Conservation (phyloP, 306 rosid species). For the Erythrophleum fordii region DNA sequence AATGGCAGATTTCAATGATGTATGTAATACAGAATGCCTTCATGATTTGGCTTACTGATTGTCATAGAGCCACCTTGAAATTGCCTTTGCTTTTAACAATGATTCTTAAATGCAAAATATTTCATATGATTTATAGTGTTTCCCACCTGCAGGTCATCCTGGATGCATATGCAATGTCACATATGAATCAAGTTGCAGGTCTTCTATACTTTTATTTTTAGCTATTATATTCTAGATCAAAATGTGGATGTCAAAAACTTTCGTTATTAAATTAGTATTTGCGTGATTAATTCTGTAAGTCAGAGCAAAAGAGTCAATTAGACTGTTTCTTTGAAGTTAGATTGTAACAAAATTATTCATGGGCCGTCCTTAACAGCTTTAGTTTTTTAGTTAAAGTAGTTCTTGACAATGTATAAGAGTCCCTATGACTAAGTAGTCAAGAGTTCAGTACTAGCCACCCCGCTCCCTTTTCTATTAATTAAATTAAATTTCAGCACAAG, state of each 20-base stretch:
- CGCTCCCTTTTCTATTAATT: not conserved
- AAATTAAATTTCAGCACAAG: not conserved
- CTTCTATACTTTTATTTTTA: slow-evolving; percentile 32
- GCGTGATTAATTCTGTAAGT: slow-evolving; percentile 13
- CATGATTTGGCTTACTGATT: slow-evolving; percentile 13
- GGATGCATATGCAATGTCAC: slow-evolving; percentile 91
- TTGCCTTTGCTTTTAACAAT: not conserved
- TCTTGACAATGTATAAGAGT: not conserved
- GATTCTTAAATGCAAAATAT: slow-evolving; percentile 32
- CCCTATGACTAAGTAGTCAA: not conserved
- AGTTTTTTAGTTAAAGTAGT: no score
- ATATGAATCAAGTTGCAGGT: slow-evolving; percentile 86
- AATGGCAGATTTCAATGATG: not conserved
- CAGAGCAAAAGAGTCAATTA: slow-evolving; percentile 24
- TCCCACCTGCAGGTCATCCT: slow-evolving; percentile 62
- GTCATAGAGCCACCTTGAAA: slow-evolving; percentile 25
- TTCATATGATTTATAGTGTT: slow-evolving; percentile 18
- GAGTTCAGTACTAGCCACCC: not conserved
- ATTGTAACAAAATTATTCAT: slow-evolving; percentile 12
- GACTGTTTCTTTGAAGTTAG: slow-evolving; percentile 21
- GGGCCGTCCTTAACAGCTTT: not conserved
- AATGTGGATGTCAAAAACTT: slow-evolving; percentile 16
- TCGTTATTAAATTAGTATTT: slow-evolving; percentile 32
- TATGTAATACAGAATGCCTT: slow-evolving; percentile 17
- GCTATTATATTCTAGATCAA: slow-evolving; percentile 10